Base-by-base conservation (phyloP, 23 red algal genomes). In the Cyanidium caldarium region DNA sequence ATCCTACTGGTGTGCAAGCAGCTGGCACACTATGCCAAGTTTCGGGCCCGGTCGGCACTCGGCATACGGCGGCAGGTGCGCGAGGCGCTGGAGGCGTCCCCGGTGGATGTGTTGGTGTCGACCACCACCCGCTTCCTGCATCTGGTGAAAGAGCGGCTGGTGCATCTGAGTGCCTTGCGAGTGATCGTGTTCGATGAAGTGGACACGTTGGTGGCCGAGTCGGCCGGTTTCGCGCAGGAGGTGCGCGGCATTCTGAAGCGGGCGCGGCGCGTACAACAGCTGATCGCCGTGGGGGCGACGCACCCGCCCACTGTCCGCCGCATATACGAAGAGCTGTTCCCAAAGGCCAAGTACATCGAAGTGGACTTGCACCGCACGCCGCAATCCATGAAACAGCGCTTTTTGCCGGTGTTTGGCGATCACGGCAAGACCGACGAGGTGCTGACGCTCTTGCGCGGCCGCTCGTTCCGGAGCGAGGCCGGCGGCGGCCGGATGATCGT, bases 171-270 rank as follows among this genome's bases (percentile, higher is more conserved):
- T 1, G 72, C 72, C 37, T 45, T 82, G 1, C 77, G 72, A 12
- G 65, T 68, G 39, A 42, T 94, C 23, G 72, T 94, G 13, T 40
- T 94, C 38, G 88, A 94, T 44, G 88, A 94, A 45, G 88, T 86
- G 31, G 88, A 94, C 70, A 86, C 88, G 15, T 12, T 94, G 67
- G 61, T 86, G 68, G 81, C 68, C 38, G 81, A 73, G n/a, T 72
- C 7, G 16, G 67, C 33, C 26, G 77, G 69, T 7, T 81, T 94
- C 71, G 80, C 37, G 21, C 51, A 30, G 30, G 88, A 94, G 29
- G 65, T 94, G 19, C 65, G 68, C 33, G 46, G 69, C 3, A 76
- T 88, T 0, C 14, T 44, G 71, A 12, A 20, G 40, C n/a, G 14
- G 38, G 14, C 30, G 2, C 69, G 40, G n/a, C 12, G 26, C 40